Evolutionary conservation across 352 stramenopile species (phyloP), one percentile per base, ranked within the genome.

Genomic region (Pythium sukuiense): DNA sequence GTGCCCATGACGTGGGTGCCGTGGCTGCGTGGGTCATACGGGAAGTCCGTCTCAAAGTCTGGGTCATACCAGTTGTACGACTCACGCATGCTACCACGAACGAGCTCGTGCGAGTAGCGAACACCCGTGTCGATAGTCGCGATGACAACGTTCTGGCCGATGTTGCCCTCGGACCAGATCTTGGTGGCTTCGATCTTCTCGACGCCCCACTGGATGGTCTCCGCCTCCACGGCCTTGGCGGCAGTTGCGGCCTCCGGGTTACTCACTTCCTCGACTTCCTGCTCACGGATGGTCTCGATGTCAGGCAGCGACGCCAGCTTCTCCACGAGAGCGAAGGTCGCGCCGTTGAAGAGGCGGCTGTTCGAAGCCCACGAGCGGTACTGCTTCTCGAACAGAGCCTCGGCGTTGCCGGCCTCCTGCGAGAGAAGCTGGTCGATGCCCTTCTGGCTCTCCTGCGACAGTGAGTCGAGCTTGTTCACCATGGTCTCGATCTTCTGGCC

Each of bases 61-160:
- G 43, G 43, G 43, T 50, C 43, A n/a, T 50, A 50, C 43, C 43
- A 50, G 43, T 50, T 50, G 43, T 50, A 50, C 18, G 43, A 50
- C 43, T 50, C 43, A 30, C 43, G 43, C 43, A 50, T 50, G 43
- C 43, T 50, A n/a, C n/a, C 13, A 6, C 43, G 43, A 18, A 50
- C 43, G 43, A 50, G n/a, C n/a, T 50, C 43, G 43, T 50, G 43
- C 18, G 43, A 16, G n/a, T 30, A 29, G 2, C 43, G 43, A 18
- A 50, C 43, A 3, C 43, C 43, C 18, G 43, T 50, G 43, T 50
- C 43, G 43, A 50, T 50, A n/a, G n/a, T 13, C 5, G n/a, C 43
- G 43, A 50, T 16, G 43, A 50, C 43, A n/a, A 50, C 20, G 43
- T 50, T 50, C 43, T 50, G 43, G 43, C 43, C 43, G 43, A 50